Conservation (phyloP, 495 filamentous ascomycete genomes). For the Penicillium cosmopolitanum region DNA sequence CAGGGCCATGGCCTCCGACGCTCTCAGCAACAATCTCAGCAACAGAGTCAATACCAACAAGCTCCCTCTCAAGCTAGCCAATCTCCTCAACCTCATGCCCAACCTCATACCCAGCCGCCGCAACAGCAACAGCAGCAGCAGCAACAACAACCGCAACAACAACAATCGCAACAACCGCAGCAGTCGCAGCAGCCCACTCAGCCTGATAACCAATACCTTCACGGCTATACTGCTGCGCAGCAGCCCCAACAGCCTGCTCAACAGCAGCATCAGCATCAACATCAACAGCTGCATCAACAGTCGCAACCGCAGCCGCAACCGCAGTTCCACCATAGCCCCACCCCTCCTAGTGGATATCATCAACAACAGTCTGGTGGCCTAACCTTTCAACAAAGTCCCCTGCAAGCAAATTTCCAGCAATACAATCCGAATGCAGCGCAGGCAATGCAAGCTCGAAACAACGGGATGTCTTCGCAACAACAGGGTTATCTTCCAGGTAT, state of each 20-base stretch:
- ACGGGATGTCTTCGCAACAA: conserved; percentile 44
- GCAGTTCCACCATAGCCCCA: conserved; percentile 41
- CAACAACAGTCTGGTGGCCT: conserved; percentile 38
- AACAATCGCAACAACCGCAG: conserved; percentile 23
- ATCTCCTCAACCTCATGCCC: conserved; percentile 32
- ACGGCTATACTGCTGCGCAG: conserved; percentile 35
- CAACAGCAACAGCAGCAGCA: conserved; percentile 24
- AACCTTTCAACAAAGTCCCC: conserved; percentile 47
- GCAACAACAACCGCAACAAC: conserved; percentile 31
- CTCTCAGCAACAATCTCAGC: conserved; percentile 47
- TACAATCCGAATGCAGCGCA: conserved; percentile 46
- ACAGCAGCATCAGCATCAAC: conserved; percentile 25
- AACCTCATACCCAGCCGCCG: conserved; percentile 31
- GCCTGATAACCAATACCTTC: conserved; percentile 36
- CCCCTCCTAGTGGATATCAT: conserved; percentile 40
- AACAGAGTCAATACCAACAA: conserved; percentile 37
- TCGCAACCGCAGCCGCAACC: conserved; percentile 19
- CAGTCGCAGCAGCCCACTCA: conserved; percentile 34
- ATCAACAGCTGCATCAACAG: conserved; percentile 20
- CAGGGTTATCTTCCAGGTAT: conserved; percentile 54
- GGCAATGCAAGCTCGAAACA: conserved; percentile 36
- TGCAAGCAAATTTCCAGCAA: conserved; percentile 50
- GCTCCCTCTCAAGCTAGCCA: conserved; percentile 29
- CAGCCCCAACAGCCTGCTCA: conserved; percentile 25
- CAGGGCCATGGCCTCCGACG: conserved; percentile 50